Percentiles rank a stretch among this genome's conserved stretches.
Evolutionary conservation across 2,329 filamentous ascomycete species (phyloP).

Genomic region (Aspergillus sp.): DNA sequence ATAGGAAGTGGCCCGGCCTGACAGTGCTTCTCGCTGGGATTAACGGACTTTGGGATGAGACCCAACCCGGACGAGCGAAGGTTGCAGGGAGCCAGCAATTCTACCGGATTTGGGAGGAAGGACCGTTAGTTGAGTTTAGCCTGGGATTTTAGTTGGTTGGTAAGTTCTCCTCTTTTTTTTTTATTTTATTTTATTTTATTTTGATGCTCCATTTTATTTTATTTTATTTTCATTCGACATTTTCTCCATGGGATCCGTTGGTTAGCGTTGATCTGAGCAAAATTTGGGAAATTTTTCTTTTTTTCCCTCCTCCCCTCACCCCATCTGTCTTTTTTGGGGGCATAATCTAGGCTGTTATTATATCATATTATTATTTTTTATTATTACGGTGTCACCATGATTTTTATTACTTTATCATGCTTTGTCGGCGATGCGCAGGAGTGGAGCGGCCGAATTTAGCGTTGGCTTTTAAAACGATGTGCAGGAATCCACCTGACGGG

Average conservation of each 20-base stretch:
- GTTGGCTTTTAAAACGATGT: conserved; percentile 13
- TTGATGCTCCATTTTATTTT: conserved; percentile 8
- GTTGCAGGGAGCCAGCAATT: conserved; percentile 22
- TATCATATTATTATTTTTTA: not conserved
- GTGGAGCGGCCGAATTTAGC: conserved; percentile 11
- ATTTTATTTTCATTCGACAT: not conserved
- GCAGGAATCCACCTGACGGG: conserved; percentile 15
- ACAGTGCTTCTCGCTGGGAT: conserved; percentile 11
- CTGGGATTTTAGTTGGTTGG: conserved; percentile 11
- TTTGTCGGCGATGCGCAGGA: conserved; percentile 14
- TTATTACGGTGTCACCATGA: not conserved
- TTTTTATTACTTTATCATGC: conserved; percentile 9
- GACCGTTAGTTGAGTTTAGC: conserved; percentile 23
- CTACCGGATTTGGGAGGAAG: conserved; percentile 25
- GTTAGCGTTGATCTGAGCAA: not conserved
- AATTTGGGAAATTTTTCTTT: not conserved
- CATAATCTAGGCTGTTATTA: not conserved
- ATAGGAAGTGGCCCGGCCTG: conserved; percentile 13
- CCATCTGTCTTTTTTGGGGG: not conserved
- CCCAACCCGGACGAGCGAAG: conserved; percentile 18
- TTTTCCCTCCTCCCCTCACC: conserved; percentile 4
- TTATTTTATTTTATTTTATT: conserved; percentile 9
- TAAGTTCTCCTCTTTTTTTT: conserved; percentile 11
- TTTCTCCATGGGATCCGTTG: not conserved
- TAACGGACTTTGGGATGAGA: conserved; percentile 17